Evolutionary conservation across 108 stramenopile species (phyloP).

Genomic region (Discostella pseudostelligera): DNA sequence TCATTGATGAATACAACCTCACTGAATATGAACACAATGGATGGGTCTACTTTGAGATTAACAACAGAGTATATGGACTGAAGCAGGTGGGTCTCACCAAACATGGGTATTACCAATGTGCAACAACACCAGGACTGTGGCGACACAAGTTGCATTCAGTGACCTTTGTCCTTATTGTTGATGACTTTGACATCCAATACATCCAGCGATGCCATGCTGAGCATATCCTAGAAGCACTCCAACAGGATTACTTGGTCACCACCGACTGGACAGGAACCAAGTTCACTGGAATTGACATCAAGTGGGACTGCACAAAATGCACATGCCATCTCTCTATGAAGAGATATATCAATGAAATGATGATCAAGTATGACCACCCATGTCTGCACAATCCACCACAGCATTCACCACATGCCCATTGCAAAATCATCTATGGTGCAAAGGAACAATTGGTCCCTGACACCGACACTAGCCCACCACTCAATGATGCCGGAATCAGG

Average conservation of each 20-base stretch:
- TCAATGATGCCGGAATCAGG: no score
- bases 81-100: slow-evolving; percentile 48
- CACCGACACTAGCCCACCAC: no score
- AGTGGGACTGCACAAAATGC: slow-evolving; percentile 48
- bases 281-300: slow-evolving; percentile 40
- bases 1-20: slow-evolving; percentile 42
- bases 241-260: no score
- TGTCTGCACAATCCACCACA: no score
- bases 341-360: no score
- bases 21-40: neutral
- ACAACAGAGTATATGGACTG: slow-evolving; percentile 49
- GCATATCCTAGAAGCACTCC: no score
- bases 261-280: slow-evolving; percentile 23
- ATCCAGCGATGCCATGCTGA: no score
- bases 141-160: neutral
- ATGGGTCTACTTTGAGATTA: slow-evolving; percentile 26
- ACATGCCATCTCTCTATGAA: slow-evolving; percentile 24
- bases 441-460: no score
- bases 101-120: slow-evolving; percentile 2
- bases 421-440: no score
- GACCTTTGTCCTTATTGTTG: slow-evolving; percentile 42
- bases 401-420: no score
- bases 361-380: no score
- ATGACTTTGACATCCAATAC: slow-evolving; percentile 62
- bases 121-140: slow-evolving; percentile 16